Base-by-base conservation (phyloP, 2,329 filamentous ascomycete species). In the Sphaerulina musiva region DNA sequence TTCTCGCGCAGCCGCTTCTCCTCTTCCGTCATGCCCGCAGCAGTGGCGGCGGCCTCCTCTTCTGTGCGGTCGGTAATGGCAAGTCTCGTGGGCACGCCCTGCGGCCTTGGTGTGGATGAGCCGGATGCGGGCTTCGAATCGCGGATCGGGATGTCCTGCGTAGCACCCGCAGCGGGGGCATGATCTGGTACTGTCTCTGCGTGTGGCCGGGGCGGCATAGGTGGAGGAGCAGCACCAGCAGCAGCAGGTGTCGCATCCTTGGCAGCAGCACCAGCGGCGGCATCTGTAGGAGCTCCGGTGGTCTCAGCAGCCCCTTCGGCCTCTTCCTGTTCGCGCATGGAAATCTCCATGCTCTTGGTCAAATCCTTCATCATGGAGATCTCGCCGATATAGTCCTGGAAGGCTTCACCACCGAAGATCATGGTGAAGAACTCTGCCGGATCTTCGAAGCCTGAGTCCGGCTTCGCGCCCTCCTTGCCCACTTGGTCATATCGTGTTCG, bases 351-450 rank as follows among this genome's bases (percentile, higher is more conserved):
- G 43, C 91, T 95, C 67, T 90, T 89, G 14, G 92, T 97, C 51
- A 98, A 80, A 68, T 98, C 93, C 76, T 96, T 97, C 88, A 98
- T 96, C 54, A 98, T 82, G 48, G 89, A 93, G 64, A 98, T 95
- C 78, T 98, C 93, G 62, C 93, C 93, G 68, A 98, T 97, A 79
- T 93, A 89, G 76, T 98, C 92, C 57, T 86, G 79, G 68, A 98
- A 98, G 10, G 92, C 90, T 65, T 96, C 92, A 57, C 93, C 93
- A 64, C 93, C 93, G 69, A 98, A 98, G 64, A 98, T 98, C 78
- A 91, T 95, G 66, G 87, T 87, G 75, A 98, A 98, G 80, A 98
- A 98, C 74, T 98, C 93, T 60, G 90, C 81, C 1, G 93, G 93
- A 71, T 98, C 93, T 77, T 86, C 82, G 71, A 98, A 98, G 59